A percentile compares a stretch with the other conserved stretches of the same genome.
phyloP scores from a whole-genome alignment of 2,329 filamentous ascomycete genomes.

The Huntiella moniliformis region DNA sequence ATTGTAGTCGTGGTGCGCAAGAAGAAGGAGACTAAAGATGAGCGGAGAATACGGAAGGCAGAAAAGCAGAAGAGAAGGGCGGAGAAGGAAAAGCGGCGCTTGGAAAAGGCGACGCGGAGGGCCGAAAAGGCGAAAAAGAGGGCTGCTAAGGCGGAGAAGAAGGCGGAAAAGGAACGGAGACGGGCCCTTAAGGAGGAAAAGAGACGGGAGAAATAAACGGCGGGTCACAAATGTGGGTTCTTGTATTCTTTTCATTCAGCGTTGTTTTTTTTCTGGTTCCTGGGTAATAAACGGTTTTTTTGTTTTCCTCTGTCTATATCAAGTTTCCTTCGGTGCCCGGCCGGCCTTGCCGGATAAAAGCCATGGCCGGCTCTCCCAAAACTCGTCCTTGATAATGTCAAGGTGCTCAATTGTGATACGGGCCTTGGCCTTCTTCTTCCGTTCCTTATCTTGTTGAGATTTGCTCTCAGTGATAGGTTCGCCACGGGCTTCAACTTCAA shows the following conservation, averaged over 20 bases:
- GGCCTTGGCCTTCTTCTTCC: constrained; percentile 64
- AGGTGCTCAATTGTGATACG: constrained; percentile 65
- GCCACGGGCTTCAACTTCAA: constrained; percentile 27
- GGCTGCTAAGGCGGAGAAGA: constrained; percentile 13
- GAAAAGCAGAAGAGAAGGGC: not conserved
- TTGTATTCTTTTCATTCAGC: not conserved
- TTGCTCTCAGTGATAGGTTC: constrained; percentile 45
- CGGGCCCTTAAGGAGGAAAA: constrained; percentile 14
- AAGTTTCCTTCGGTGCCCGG: constrained; percentile 44
- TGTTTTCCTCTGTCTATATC: constrained; percentile 2
- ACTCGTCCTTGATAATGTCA: constrained; percentile 89
- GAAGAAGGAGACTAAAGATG: not conserved
- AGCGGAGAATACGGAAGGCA: not conserved
- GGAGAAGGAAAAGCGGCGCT: no score
- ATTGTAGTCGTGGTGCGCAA: not conserved
- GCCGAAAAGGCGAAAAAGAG: not conserved
- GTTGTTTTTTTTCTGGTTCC: constrained; percentile 13
- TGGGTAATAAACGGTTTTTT: constrained; percentile 13
- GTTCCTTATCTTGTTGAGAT: constrained; percentile 67
- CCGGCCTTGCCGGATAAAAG: constrained; percentile 57
- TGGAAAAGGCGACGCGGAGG: not conserved
- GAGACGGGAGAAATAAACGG: constrained; percentile 11
- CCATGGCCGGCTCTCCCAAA: constrained; percentile 81
- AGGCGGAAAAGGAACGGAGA: not conserved
- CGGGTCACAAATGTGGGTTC: not conserved